A percentile compares a stretch with the other conserved stretches of the same genome.
Conservation (phyloP, 2,329 filamentous ascomycete species). For the Neodidymelliopsis sp. region DNA sequence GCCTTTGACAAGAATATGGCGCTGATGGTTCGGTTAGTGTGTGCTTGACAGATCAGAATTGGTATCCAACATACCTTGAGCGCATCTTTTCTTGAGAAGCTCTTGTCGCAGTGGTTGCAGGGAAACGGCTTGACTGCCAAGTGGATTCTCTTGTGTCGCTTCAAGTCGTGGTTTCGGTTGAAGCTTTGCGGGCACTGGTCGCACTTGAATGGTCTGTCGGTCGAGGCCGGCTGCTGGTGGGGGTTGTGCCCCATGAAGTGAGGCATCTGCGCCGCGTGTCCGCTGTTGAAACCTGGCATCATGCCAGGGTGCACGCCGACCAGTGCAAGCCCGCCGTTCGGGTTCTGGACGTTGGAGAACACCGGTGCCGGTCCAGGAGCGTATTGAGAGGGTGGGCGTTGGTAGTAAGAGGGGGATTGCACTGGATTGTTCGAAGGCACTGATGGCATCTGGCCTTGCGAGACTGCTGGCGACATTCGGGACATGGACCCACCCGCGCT, state of each 20-base stretch:
- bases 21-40: conserved; percentile 49
- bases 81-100: conserved; percentile 95
- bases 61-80: conserved; percentile 75
- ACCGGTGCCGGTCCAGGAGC: conserved; percentile 67
- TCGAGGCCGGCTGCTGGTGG: conserved; percentile 61
- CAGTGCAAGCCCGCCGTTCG: conserved; percentile 74
- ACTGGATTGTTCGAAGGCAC: conserved; percentile 57
- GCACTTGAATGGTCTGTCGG: conserved; percentile 93
- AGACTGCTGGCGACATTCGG: conserved; percentile 62
- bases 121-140: conserved; percentile 95
- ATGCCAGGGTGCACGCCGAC: conserved; percentile 68
- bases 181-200: conserved; percentile 92
- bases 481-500: conserved; percentile 55
- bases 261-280: conserved; percentile 71
- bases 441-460: conserved; percentile 53
- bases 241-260: conserved; percentile 62
- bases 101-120: conserved; percentile 91
- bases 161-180: conserved; percentile 94
- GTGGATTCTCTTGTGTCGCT: conserved; percentile 95
- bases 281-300: conserved; percentile 66
- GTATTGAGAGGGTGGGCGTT: conserved; percentile 55
- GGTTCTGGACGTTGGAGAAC: conserved; percentile 80
- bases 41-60: conserved; percentile 44
- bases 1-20: conserved; percentile 72
- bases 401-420: conserved; percentile 57